A percentile compares a stretch with the other conserved stretches of the same genome.
phyloP scores from a whole-genome alignment of 495 filamentous ascomycete genomes.

The Massariosphaeria phaeospora region DNA sequence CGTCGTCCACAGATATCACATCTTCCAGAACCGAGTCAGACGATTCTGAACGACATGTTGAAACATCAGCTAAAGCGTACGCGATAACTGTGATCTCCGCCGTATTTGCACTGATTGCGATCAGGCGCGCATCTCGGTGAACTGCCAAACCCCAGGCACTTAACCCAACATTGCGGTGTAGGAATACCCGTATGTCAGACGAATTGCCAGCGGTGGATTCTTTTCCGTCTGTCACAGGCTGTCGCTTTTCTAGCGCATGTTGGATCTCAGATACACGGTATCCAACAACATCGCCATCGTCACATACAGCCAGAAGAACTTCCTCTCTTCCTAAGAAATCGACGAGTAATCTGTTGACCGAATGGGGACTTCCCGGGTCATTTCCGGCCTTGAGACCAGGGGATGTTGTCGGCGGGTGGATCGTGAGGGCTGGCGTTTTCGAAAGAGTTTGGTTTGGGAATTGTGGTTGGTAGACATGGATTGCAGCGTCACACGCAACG shows the following conservation, averaged over 20 bases:
- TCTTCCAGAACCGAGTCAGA: background rate
- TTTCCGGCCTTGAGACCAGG: slow-evolving; percentile 48
- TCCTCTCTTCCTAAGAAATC: slow-evolving; percentile 78
- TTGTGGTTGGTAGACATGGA: slow-evolving; percentile 69
- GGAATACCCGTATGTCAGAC: background rate
- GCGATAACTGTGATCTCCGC: slow-evolving; percentile 64
- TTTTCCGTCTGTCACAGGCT: background rate
- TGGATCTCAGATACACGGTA: slow-evolving; percentile 63
- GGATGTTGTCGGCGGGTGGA: slow-evolving; percentile 56
- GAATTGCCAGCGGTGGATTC: background rate
- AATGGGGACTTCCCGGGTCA: slow-evolving; percentile 55
- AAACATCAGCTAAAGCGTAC: slow-evolving; percentile 60
- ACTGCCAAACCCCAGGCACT: slow-evolving; percentile 91
- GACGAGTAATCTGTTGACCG: slow-evolving; percentile 72
- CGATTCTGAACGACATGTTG: background rate
- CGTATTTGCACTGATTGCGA: slow-evolving; percentile 76
- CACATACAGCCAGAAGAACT: slow-evolving; percentile 67
- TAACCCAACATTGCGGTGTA: slow-evolving; percentile 57
- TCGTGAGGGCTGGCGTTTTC: slow-evolving; percentile 55
- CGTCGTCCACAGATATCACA: background rate
- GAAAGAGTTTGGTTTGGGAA: slow-evolving; percentile 62
- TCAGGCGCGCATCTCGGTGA: slow-evolving; percentile 68
- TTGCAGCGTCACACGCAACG: slow-evolving; percentile 62
- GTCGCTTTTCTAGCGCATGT: slow-evolving; percentile 40
- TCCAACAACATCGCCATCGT: slow-evolving; percentile 84